These are phyloP conservation scores for Lathyrus oleraceus DNA, from an alignment of 306 rosid genomes.

Conservation along the genomic window DNA sequence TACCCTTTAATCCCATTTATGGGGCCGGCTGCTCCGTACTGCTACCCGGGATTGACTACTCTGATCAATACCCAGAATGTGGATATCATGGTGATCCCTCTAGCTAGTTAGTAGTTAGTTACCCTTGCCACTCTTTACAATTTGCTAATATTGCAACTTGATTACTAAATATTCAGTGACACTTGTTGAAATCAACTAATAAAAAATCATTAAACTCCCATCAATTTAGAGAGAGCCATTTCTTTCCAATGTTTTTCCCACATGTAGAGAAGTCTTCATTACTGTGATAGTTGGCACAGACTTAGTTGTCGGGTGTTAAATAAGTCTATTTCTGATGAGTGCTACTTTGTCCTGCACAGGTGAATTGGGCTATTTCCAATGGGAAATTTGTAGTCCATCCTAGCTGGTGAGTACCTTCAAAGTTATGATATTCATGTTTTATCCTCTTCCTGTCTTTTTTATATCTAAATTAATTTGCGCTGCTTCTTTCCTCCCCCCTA, in stretches of 20 bases:
- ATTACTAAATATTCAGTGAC: not conserved
- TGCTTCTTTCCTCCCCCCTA: slow-evolving; percentile 23
- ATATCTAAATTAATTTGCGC: slow-evolving; percentile 34
- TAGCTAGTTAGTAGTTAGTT: not conserved
- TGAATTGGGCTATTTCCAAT: slow-evolving; percentile 76
- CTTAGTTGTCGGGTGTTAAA: not conserved
- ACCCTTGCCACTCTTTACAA: not conserved
- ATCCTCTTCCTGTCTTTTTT: not conserved
- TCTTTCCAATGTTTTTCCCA: not conserved
- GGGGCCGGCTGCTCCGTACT: too few relatives aligned
- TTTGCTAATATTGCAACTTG: not conserved
- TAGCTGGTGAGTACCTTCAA: slow-evolving; percentile 71
- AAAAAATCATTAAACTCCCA: not conserved
- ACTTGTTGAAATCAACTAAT: slow-evolving; percentile 16
- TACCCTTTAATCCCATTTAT: too few relatives aligned
- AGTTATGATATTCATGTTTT: not conserved
- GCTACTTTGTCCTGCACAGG: slow-evolving; percentile 60
- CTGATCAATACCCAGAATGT: not conserved
- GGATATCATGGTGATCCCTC: slow-evolving; percentile 13
- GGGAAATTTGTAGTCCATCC: slow-evolving; percentile 92
- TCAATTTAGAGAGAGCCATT: not conserved
- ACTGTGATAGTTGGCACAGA: not conserved
- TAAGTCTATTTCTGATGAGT: slow-evolving; percentile 15
- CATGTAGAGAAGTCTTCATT: slow-evolving; percentile 15
- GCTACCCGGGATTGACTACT: too few relatives aligned